Evolutionary conservation across 228 moss, liverwort and hornwort genomes (phyloP).

Genomic region (Sphagnum magellanicum): DNA sequence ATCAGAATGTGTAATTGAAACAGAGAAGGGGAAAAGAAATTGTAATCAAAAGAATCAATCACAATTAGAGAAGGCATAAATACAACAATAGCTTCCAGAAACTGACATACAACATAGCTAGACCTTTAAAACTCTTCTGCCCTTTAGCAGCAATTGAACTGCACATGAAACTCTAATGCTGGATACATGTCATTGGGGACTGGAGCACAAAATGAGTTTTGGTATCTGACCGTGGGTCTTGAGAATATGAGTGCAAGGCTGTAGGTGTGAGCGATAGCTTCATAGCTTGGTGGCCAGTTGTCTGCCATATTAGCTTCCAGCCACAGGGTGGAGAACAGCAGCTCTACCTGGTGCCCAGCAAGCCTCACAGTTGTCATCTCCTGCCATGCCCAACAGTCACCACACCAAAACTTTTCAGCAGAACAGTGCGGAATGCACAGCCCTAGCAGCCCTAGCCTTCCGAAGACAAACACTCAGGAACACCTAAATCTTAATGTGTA

Average conservation of each 20-base stretch:
- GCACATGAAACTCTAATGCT: background rate
- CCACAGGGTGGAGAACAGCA: constrained; percentile 80
- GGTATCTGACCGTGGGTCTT: constrained; percentile 55
- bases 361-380: constrained; percentile 69
- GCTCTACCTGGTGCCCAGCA: constrained; percentile 76
- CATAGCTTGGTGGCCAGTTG: constrained; percentile 81
- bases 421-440: no score
- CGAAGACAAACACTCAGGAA: no score
- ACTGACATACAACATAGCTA: background rate
- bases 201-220: background rate
- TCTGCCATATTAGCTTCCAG: constrained; percentile 61
- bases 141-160: background rate
- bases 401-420: no score
- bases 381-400: constrained; percentile 16
- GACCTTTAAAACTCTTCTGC: background rate
- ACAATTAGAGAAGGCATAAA: no score
- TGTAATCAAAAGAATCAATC: background rate
- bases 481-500: no score
- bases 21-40: background rate
- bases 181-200: no score
- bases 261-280: constrained; percentile 95
- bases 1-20: background rate
- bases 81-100: no score
- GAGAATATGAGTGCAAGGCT: constrained; percentile 79
- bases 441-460: no score